Evolutionary conservation across 2,329 filamentous ascomycete species (phyloP).

Genomic region (Colletotrichum tropicicola): DNA sequence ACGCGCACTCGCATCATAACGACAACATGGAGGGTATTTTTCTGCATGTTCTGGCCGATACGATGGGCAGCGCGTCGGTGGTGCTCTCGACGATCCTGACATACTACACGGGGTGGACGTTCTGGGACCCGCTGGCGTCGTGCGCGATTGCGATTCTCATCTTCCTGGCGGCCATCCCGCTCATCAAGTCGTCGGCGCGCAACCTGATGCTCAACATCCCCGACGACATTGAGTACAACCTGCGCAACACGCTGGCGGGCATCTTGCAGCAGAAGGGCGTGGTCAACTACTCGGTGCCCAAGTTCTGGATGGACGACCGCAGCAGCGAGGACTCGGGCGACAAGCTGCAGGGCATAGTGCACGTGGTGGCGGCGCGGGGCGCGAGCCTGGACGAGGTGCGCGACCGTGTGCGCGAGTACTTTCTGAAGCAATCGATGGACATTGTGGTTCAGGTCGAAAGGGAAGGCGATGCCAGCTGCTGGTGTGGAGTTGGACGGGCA

Average conservation of each 20-base stretch:
- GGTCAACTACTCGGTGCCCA: slow-evolving; percentile 83
- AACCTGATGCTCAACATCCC: slow-evolving; percentile 86
- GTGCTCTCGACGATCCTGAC: slow-evolving; percentile 92
- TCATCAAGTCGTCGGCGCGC: slow-evolving; percentile 86
- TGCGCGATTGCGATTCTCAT: slow-evolving; percentile 94
- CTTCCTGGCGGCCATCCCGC: slow-evolving; percentile 87
- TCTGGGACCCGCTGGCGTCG: slow-evolving; percentile 94
- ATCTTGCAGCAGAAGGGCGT: slow-evolving; percentile 86
- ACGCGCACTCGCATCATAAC: slow-evolving; percentile 69
- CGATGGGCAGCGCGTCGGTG: slow-evolving; percentile 91
- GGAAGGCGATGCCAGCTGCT: slow-evolving; percentile 76
- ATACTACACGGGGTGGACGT: slow-evolving; percentile 87
- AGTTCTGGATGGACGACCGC: slow-evolving; percentile 89
- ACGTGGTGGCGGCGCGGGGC: slow-evolving; percentile 78
- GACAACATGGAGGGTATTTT: slow-evolving; percentile 99
- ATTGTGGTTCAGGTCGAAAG: slow-evolving; percentile 88
- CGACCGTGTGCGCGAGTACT: slow-evolving; percentile 77
- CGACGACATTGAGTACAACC: slow-evolving; percentile 84
- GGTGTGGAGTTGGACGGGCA: slow-evolving; percentile 57
- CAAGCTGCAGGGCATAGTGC: slow-evolving; percentile 82
- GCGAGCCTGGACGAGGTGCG: slow-evolving; percentile 85
- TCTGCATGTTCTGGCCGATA: slow-evolving; percentile 93
- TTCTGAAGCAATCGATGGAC: slow-evolving; percentile 78
- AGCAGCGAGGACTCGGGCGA: slow-evolving; percentile 46
- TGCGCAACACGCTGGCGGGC: slow-evolving; percentile 86